Evolutionary conservation across 768 basidiomycete genomes (phyloP).

Genomic region (Calocybe indica): DNA sequence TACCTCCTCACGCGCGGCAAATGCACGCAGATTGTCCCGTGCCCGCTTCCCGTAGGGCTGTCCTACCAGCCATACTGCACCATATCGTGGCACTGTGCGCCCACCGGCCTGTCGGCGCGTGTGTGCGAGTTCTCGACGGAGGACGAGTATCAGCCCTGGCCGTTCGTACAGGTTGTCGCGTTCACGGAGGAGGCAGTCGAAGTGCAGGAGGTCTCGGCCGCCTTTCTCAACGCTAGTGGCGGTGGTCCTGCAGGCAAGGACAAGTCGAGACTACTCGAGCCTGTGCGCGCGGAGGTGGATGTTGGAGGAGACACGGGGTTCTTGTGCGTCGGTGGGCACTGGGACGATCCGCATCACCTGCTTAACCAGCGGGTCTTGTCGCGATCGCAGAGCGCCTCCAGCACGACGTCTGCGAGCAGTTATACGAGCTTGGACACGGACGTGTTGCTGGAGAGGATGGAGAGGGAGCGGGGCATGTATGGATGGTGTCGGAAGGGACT

Average conservation of each 20-base stretch:
- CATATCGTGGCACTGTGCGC: slow-evolving; percentile 53
- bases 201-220: slow-evolving; percentile 59
- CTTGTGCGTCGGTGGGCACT: slow-evolving; percentile 45
- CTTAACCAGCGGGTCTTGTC: slow-evolving; percentile 23
- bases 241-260: slow-evolving; percentile 29
- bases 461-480: slow-evolving; percentile 62
- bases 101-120: slow-evolving; percentile 49
- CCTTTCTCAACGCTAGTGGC: slow-evolving; percentile 26
- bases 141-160: slow-evolving; percentile 18
- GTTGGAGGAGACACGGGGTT: slow-evolving; percentile 61
- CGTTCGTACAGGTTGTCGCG: slow-evolving; percentile 63
- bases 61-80: slow-evolving; percentile 43
- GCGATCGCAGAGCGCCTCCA: slow-evolving; percentile 39
- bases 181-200: slow-evolving; percentile 72
- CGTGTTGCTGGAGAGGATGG: slow-evolving; percentile 39
- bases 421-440: slow-evolving; percentile 48
- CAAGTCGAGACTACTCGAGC: slow-evolving; percentile 41
- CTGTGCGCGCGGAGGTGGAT: slow-evolving; percentile 51
- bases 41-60: slow-evolving; percentile 55
- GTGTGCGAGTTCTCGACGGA: slow-evolving; percentile 31
- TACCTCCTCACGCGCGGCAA: slow-evolving; percentile 67
- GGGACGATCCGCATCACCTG: slow-evolving; percentile 38
- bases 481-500: slow-evolving; percentile 72
- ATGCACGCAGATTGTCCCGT: slow-evolving; percentile 60
- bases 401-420: slow-evolving; percentile 37